A percentile compares a stretch with the other conserved stretches of the same genome.
Conservation (phyloP, 768 basidiomycete genomes). For the Boletus coccyginus region DNA sequence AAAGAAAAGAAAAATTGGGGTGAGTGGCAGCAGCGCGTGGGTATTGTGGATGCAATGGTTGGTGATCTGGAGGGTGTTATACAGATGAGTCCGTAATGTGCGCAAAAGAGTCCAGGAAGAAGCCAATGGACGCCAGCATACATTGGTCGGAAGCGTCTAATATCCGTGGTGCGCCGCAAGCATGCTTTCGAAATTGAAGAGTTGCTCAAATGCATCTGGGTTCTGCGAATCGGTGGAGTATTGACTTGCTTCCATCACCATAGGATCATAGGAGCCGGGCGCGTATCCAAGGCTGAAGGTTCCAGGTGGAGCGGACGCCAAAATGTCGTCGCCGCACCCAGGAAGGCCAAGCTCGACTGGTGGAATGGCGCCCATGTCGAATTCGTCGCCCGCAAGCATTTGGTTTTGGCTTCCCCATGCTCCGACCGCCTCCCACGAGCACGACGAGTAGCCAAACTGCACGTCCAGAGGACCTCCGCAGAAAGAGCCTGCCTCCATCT, state of each 20-base stretch:
- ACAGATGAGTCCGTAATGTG: slow-evolving; percentile 31
- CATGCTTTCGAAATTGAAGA: slow-evolving; percentile 39
- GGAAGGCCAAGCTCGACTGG: slow-evolving; percentile 59
- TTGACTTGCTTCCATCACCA: slow-evolving; percentile 31
- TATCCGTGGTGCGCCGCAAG: slow-evolving; percentile 31
- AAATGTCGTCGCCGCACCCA: slow-evolving; percentile 38
- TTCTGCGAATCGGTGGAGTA: slow-evolving; percentile 29
- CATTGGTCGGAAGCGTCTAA: slow-evolving; percentile 31
- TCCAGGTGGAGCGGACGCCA: slow-evolving; percentile 9
- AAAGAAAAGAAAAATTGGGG: slow-evolving; percentile 1
- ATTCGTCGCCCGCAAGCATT: slow-evolving; percentile 57
- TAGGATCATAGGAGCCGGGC: slow-evolving; percentile 24
- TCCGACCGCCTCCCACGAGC: slow-evolving; percentile 31
- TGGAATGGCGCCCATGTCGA: slow-evolving; percentile 63
- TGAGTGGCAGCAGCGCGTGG: slow-evolving; percentile 30
- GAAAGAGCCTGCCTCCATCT: slow-evolving; percentile 12
- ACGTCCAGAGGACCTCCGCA: slow-evolving; percentile 23
- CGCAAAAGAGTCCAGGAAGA: slow-evolving; percentile 24
- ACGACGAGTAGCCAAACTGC: slow-evolving; percentile 30
- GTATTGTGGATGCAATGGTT: slow-evolving; percentile 28
- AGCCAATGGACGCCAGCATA: slow-evolving; percentile 37
- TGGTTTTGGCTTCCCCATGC: slow-evolving; percentile 36
- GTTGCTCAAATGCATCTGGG: slow-evolving; percentile 35
- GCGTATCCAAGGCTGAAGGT: slow-evolving; percentile 22
- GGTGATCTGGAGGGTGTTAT: slow-evolving; percentile 23